phyloP scores from a whole-genome alignment of 108 stramenopile genomes.

The Pelagomonas calceolata region DNA sequence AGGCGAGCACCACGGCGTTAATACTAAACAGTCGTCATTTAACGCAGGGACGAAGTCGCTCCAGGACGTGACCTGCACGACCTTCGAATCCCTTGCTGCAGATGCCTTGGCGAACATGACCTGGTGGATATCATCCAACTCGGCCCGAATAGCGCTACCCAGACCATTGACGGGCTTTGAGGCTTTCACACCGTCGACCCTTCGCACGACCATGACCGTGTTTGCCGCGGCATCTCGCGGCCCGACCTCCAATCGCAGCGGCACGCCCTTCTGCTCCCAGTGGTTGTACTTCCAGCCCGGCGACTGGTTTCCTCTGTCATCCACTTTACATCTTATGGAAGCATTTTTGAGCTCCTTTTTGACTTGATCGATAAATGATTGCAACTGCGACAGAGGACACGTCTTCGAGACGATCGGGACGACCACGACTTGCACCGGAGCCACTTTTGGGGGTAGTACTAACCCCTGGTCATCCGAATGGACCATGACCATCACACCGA shows the following conservation, averaged over 20 bases:
- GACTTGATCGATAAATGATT: slow-evolving; percentile 58
- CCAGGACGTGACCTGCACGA: slow-evolving; percentile 88
- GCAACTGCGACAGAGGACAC: slow-evolving; percentile 48
- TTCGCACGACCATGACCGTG: slow-evolving; percentile 10
- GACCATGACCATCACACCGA: slow-evolving; percentile 99
- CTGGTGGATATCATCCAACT: slow-evolving; percentile 76
- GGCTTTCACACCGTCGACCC: slow-evolving; percentile 11
- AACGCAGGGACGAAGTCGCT: slow-evolving; percentile 94
- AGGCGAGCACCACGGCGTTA: slow-evolving; percentile 91
- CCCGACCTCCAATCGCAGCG: slow-evolving; percentile 94
- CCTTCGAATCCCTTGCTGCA: slow-evolving; percentile 72
- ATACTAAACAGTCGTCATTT: slow-evolving; percentile 80
- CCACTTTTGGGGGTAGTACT: slow-evolving; percentile 88
- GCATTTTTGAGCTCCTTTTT: slow-evolving; percentile 45
- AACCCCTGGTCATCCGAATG: slow-evolving; percentile 98
- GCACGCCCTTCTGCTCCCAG: slow-evolving; percentile 99
- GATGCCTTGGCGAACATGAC: slow-evolving; percentile 80
- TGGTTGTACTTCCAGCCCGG: slow-evolving; percentile 99
- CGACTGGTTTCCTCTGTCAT: slow-evolving; percentile 86
- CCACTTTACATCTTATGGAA: slow-evolving; percentile 75
- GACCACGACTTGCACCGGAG: slow-evolving; percentile 90
- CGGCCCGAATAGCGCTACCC: slow-evolving; percentile 35
- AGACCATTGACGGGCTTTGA: slow-evolving; percentile 46
- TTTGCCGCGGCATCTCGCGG: slow-evolving; percentile 58
- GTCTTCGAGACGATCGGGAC: slow-evolving; percentile 87